Conservation (phyloP, 352 stramenopile species). For the Phytopythium litorale region DNA sequence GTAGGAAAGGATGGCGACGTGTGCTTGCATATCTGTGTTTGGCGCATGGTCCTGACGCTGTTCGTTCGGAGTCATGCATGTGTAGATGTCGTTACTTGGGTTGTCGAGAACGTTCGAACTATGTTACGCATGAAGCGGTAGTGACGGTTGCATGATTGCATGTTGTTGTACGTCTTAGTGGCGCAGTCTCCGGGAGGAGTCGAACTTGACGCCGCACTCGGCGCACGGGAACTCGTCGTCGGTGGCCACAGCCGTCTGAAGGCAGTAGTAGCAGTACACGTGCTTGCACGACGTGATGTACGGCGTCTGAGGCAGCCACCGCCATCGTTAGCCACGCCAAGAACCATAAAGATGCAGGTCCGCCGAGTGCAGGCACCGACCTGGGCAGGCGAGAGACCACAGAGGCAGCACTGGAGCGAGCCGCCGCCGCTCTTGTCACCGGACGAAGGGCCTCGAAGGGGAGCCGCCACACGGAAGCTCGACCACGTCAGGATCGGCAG, state of each 20-base stretch:
- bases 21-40: no score
- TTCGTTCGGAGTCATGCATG: no score
- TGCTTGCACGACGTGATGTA: constrained; percentile 88
- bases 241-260: constrained; percentile 66
- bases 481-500: constrained; percentile 72
- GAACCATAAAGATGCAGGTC: no score
- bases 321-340: background rate
- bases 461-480: constrained; percentile 21
- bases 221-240: constrained; percentile 74
- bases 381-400: constrained; percentile 49
- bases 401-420: constrained; percentile 56
- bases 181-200: constrained; percentile 54
- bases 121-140: no score
- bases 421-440: constrained; percentile 2
- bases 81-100: no score
- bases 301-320: constrained; percentile 41
- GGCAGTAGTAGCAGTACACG: constrained; percentile 84
- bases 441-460: constrained; percentile 8
- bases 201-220: constrained; percentile 58
- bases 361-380: constrained; percentile 9
- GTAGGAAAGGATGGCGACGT: background rate
- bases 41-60: no score
- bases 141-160: no score
- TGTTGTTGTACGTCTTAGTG: constrained; percentile 10
- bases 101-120: no score